Conservation (phyloP, 768 basidiomycete genomes). For the Tylopilus plumbeoviolaceoides region DNA sequence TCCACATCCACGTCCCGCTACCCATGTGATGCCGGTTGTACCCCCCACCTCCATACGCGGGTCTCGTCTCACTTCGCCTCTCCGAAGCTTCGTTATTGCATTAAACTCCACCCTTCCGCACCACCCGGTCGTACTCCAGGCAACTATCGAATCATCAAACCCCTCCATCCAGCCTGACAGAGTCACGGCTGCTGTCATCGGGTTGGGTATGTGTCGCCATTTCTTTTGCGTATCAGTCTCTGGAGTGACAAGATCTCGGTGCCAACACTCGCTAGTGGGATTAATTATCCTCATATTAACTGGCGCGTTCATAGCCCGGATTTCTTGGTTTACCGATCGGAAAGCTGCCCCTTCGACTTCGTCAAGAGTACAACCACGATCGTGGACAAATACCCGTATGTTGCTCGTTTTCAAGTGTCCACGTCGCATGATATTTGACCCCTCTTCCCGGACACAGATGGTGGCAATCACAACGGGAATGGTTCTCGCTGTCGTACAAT, state of each 20-base stretch:
- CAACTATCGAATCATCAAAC: background rate
- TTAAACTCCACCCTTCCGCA: background rate
- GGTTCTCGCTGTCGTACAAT: background rate
- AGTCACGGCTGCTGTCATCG: constrained; percentile 7
- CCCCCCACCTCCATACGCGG: background rate
- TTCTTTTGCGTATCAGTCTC: background rate
- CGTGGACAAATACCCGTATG: background rate
- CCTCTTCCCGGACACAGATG: background rate
- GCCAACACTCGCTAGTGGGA: constrained; percentile 2
- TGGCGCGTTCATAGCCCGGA: constrained; percentile 1
- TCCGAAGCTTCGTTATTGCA: background rate
- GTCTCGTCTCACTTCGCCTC: background rate
- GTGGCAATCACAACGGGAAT: too few relatives aligned
- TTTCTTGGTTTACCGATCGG: background rate
- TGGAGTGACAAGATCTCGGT: background rate
- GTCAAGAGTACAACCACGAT: background rate
- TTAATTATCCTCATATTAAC: constrained; percentile 11
- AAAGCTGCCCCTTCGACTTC: background rate
- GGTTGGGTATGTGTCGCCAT: constrained; percentile 8
- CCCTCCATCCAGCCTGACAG: constrained; percentile 9
- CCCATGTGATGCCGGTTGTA: background rate
- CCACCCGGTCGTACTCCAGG: background rate
- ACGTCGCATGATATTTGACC: background rate
- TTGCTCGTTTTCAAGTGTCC: background rate
- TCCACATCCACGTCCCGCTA: background rate